These are phyloP conservation scores for Pseudomonodictys pantanalensis DNA, from an alignment of 495 filamentous ascomycete genomes.

Conservation along the genomic window DNA sequence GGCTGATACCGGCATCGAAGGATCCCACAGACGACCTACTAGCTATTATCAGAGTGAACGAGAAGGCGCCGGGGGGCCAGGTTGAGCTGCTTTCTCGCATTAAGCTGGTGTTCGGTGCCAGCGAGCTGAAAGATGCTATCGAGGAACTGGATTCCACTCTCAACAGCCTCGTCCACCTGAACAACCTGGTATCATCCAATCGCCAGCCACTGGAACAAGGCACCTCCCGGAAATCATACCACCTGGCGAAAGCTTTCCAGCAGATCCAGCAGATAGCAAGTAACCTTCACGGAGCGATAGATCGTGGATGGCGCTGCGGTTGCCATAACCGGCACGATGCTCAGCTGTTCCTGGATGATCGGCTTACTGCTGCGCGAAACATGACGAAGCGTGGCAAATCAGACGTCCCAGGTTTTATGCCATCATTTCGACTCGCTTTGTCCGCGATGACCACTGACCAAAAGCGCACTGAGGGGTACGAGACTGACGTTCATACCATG, in stretches of 20 bases:
- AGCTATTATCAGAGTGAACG: not conserved
- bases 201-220: not conserved
- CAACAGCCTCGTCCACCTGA: not conserved
- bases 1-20: not conserved
- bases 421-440: too few species aligned
- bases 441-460: too few species aligned
- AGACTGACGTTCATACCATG: too few species aligned
- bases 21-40: not conserved
- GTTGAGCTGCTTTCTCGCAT: not conserved
- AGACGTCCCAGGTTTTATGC: too few species aligned
- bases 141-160: not conserved
- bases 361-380: too few species aligned
- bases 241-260: not conserved
- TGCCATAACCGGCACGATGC: not conserved
- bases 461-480: too few species aligned
- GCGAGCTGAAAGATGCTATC: not conserved
- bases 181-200: not conserved
- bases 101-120: not conserved
- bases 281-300: not conserved
- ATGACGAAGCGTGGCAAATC: too few species aligned
- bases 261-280: not conserved
- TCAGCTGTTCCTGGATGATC: not conserved
- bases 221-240: not conserved
- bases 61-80: not conserved
- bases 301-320: not conserved